These are phyloP conservation scores for Polysphondylium violaceum DNA, from an alignment of 78 protist genomes.

Conservation along the genomic window DNA sequence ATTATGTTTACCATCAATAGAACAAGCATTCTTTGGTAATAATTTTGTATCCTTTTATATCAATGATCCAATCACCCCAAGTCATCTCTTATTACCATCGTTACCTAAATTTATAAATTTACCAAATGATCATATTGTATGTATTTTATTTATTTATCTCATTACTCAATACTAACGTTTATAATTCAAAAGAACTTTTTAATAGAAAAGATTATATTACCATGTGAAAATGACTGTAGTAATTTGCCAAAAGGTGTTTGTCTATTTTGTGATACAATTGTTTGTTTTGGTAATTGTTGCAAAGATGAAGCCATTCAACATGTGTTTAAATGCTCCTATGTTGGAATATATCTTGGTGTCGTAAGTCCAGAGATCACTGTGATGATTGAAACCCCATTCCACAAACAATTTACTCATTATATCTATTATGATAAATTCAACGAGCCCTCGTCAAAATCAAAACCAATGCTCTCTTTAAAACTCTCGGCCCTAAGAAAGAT, in stretches of 20 bases:
- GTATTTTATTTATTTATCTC: background rate
- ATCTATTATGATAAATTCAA: conserved; percentile 46
- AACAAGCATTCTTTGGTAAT: background rate
- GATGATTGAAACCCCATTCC: background rate
- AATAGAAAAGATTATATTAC: conserved; percentile 22
- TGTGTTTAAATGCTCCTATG: background rate
- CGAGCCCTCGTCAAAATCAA: conserved; percentile 48
- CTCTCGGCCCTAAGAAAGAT: background rate
- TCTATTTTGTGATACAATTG: conserved; percentile 29
- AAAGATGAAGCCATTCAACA: conserved; percentile 22
- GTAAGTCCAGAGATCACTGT: conserved; percentile 16
- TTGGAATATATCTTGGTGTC: conserved; percentile 14
- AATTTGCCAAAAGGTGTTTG: conserved; percentile 68
- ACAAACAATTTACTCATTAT: background rate
- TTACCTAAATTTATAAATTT: conserved; percentile 47
- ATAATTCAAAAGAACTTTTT: conserved; percentile 22
- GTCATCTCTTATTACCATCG: background rate
- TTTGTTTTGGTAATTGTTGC: conserved; percentile 51
- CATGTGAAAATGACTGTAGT: conserved; percentile 31
- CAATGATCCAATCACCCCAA: background rate
- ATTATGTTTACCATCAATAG: conserved; percentile 20
- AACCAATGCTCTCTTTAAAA: conserved; percentile 41
- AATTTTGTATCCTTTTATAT: background rate
- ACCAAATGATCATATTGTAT: conserved; percentile 57
- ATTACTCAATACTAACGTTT: background rate